Evolutionary conservation across 1,284 basidiomycete species (phyloP), one percentile per base, ranked within the genome.

Genomic region (Fomitiporia mediterranea): DNA sequence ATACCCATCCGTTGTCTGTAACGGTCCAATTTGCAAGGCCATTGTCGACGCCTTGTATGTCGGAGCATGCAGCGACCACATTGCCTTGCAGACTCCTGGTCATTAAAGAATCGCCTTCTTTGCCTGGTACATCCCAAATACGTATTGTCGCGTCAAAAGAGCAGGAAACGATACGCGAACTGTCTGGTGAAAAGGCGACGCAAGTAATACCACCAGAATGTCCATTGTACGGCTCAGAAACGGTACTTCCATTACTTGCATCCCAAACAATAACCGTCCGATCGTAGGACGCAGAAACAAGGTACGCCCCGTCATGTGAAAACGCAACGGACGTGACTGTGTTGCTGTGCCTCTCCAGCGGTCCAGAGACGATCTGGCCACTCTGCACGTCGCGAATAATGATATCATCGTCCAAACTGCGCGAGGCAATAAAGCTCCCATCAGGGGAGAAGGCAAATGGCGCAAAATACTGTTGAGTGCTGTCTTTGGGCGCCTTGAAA

Each of bases 111-210:
- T 17, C 13, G n/a, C 6, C 25, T 17, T 46, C 8, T 13, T 15
- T 15, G 27, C 11, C 17, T n/a, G 27, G 11, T 15, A 30, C 68
- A 59, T 74, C 70, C 97, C 97, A 99, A 74, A 99, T 96, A 56
- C 97, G 86, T 72, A 99, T 98, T n/a, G 97, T 99, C 76, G 98
- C 96, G 74, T 99, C 97, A 68, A 98, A 96, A 21, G 91, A 94
- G 47, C 86, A 84, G n/a, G 94, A 98, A 64, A 99, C 51, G 21
- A 61, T 37, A 11, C 25, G 39, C 21, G 5, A 19, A 4, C 60
- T 58, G 39, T 52, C 37, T n/a, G 51, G 51, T 8, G 51, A 52
- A 17, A 52, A 52, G 23, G 34, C 35, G n/a, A 40, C 4, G 19
- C 11, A 40, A 0, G 1, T 1, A n/a, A 52, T 19, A 9, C 5